These are phyloP conservation scores for Escovopsis weberi DNA, from an alignment of 2,329 filamentous ascomycete species.

Conservation along the genomic window DNA sequence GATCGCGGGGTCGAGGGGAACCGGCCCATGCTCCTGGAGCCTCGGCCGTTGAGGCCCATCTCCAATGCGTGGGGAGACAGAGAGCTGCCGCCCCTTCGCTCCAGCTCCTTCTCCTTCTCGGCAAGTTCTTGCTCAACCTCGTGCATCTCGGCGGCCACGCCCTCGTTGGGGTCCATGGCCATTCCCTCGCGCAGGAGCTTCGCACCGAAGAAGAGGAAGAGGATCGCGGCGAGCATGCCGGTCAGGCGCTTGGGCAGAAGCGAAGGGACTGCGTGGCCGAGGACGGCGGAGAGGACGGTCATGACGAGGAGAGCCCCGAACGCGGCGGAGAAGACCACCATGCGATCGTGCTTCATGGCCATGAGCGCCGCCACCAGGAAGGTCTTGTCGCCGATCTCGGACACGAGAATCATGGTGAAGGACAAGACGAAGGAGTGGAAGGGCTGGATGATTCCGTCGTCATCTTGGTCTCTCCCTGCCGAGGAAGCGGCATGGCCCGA, in stretches of 20 bases:
- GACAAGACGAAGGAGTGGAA: constrained; percentile 84
- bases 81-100: constrained; percentile 45
- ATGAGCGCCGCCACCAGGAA: constrained; percentile 94
- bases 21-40: constrained; percentile 58
- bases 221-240: constrained; percentile 65
- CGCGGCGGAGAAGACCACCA: constrained; percentile 91
- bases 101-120: constrained; percentile 75
- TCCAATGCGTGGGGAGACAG: constrained; percentile 67
- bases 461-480: constrained; percentile 21
- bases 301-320: constrained; percentile 82
- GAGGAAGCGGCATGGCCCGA: not conserved
- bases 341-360: constrained; percentile 94
- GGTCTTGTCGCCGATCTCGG: constrained; percentile 95
- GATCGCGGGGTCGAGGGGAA: constrained; percentile 71
- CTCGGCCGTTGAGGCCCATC: constrained; percentile 57
- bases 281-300: constrained; percentile 84
- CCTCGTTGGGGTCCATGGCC: constrained; percentile 77
- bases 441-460: constrained; percentile 57
- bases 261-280: constrained; percentile 83
- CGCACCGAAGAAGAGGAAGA: constrained; percentile 83
- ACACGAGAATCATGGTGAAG: constrained; percentile 93
- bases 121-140: constrained; percentile 90
- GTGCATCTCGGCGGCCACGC: constrained; percentile 92
- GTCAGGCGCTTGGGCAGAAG: constrained; percentile 85
- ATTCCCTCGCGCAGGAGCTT: constrained; percentile 77